Base-by-base conservation (phyloP, 163 green algal species). In the Volvox carteri region DNA sequence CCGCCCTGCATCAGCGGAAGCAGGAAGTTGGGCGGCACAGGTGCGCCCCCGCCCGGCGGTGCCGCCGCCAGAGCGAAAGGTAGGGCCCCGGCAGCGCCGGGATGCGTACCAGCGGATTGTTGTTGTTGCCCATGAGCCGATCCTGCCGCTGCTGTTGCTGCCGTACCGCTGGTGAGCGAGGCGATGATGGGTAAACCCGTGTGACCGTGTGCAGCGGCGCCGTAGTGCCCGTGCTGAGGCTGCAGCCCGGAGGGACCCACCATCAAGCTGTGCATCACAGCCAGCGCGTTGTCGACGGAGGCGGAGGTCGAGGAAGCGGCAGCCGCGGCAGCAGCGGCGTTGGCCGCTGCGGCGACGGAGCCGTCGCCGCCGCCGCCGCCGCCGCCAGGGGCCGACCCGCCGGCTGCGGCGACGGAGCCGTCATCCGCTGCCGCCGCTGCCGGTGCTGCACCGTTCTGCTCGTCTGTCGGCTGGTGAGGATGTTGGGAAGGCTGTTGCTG, bases 181-280 rank as follows among this genome's bases (percentile, higher is more conserved):
- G 25, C 25, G 28, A 80, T 80, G 73, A 4, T 28, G 2, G 73
- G 73, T 28, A 73, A 4, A 14, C 76, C 33, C 14, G 19, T 60
- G 19, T 30, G 21, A 19, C 44, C 50, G 19, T n/a, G 30, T 42
- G 19, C 54, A 14, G 28, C 74, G 46, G n/a, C 30, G 50, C 77
- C 19, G 30, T 70, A 73, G 11, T 39, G 35, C 18, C 52, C 77
- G 35, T 39, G 77, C 54, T 81, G 74, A 6, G 52, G 74, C 28
- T 50, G 37, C 75, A 42, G 37, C 18, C 54, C 23, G 18, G 48
- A 39, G 35, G 77, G 52, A 4, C 52, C 58, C 78, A 85, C 42
- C 35, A 76, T 62, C 19, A 86, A 41, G 78, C 56, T 76, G 37
- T 86, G 78, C 56, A 86, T 76, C 1, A 67, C 78, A 11, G 78